A percentile compares a stretch with the other conserved stretches of the same genome.
Conservation (phyloP, 345 rosid species). For the Populus alba region DNA sequence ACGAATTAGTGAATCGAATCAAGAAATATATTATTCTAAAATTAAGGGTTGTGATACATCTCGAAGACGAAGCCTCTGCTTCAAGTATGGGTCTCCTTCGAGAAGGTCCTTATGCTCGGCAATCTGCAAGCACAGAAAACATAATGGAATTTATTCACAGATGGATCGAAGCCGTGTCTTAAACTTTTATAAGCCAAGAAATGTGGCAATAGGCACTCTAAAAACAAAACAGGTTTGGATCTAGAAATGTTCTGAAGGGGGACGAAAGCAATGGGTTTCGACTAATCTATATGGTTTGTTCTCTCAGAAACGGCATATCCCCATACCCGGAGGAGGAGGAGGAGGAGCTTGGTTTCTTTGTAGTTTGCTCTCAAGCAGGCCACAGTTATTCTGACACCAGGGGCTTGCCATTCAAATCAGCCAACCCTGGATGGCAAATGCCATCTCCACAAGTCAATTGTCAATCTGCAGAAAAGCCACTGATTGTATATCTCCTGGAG, state of each 20-base stretch:
- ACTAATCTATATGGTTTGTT: not conserved
- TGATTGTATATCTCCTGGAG: conserved; percentile 79
- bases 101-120: conserved; percentile 94
- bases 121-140: conserved; percentile 39
- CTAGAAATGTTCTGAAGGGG: not conserved
- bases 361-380: conserved; percentile 58
- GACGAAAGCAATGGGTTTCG: not conserved
- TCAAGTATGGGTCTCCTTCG: conserved; percentile 91
- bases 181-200: not conserved
- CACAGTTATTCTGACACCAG: conserved; percentile 74
- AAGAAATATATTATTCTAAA: no score
- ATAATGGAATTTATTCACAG: not conserved
- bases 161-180: not conserved
- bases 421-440: conserved; percentile 89
- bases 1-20: no score
- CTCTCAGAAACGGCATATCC: not conserved
- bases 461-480: conserved; percentile 96
- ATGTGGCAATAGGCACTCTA: not conserved
- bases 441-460: conserved; percentile 97
- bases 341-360: conserved; percentile 77
- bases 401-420: conserved; percentile 77
- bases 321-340: conserved; percentile 81
- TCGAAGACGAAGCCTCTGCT: conserved; percentile 87
- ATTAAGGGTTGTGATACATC: conserved; percentile 91
- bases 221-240: no score